Evolutionary conservation across 2,329 filamentous ascomycete species (phyloP), one percentile per base, ranked within the genome.

Genomic region (Dactylonectria macrodidyma): DNA sequence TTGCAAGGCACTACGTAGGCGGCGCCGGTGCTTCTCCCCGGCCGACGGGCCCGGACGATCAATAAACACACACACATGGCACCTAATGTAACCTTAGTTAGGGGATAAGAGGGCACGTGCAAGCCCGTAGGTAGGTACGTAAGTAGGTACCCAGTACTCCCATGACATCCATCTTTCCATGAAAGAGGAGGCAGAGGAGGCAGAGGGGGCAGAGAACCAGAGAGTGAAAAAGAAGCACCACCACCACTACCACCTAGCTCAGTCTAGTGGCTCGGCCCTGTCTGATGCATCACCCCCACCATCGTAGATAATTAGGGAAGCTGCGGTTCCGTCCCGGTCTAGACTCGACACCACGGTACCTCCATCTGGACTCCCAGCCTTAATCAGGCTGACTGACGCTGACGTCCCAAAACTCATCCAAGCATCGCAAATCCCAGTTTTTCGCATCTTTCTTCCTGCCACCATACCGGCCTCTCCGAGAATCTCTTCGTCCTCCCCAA

Each of bases 371-470:
- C 14, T 59, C 56, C 62, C 62, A 47, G 66, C 66, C 62, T 68
- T 65, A 65, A 62, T 65, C 65, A 60, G 62, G 62, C 66, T 62
- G 62, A 62, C 66, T 51, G 59, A 48, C 59, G 64, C 64, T 66
- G 64, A 66, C 64, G 64, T 62, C 47, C 55, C 44, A 33, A 60
- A 48, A 58, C 36, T 59, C 60, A 41, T 47, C 54, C 51, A 36
- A 59, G 62, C 50, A 38, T 66, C 55, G 63, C 63, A 55, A 67
- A 66, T 68, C 62, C 55, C 54, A 44, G 33, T 56, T 52, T 44
- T 36, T 58, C 46, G 26, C 48, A 33, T 26, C 50, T 48, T 55
- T 55, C 36, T 41, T 56, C 58, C 47, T 56, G 22, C 59, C 38
- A 34, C 52, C 36, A 50, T 59, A 26, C 33, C 62, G 66, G 62